Evolutionary conservation across 306 rosid species (phyloP).

Genomic region (Cucumis hystrix): DNA sequence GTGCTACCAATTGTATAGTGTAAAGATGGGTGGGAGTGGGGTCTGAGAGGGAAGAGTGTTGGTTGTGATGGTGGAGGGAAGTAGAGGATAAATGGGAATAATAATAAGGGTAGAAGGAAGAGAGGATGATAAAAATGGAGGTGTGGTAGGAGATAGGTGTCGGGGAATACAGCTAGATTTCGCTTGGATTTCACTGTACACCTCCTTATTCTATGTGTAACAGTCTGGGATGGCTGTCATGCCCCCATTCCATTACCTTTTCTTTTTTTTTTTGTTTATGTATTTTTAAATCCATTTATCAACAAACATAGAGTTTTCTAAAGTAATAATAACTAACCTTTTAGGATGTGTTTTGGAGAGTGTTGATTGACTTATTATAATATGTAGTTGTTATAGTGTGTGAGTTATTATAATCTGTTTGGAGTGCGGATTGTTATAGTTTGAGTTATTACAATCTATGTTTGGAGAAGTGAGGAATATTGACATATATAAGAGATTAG

Average conservation of each 20-base stretch:
- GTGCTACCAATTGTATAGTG: background rate
- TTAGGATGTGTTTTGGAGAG: no score
- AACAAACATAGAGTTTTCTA: background rate
- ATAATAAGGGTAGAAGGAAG: constrained; percentile 12
- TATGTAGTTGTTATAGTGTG: no score
- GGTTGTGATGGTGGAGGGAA: background rate
- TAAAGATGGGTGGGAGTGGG: background rate
- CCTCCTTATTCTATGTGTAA: background rate
- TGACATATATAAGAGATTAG: no score
- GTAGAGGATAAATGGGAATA: background rate
- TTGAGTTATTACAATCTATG: no score
- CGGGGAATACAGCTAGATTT: constrained; percentile 12
- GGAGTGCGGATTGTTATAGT: no score
- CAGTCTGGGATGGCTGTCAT: constrained; percentile 4
- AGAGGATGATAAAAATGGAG: constrained; percentile 4
- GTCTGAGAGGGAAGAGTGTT: background rate
- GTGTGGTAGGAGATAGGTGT: constrained; percentile 5
- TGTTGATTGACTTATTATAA: no score
- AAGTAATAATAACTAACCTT: no score
- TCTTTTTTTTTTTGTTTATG: no score
- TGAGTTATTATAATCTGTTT: no score
- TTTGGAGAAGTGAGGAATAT: no score
- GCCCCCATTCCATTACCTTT: background rate
- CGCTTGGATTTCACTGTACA: constrained; percentile 16
- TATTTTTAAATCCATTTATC: background rate